phyloP scores from a whole-genome alignment of 345 rosid genomes.

The Litchi chinensis region DNA sequence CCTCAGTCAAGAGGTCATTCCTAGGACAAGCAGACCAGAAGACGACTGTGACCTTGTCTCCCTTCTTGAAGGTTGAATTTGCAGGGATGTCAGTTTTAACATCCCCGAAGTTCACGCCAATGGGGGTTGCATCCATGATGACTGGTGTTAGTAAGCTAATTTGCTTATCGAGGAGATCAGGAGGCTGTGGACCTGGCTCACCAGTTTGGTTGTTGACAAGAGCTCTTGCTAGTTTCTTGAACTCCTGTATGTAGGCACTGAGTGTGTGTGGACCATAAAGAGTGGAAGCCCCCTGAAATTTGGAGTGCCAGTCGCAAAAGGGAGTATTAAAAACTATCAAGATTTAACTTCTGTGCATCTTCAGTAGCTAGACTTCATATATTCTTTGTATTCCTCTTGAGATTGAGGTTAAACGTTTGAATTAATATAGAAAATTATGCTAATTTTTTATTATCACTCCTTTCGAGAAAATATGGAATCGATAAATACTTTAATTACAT shows the following conservation, averaged over 20 bases:
- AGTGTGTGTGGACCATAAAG: slow-evolving; percentile 84
- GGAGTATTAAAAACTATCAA: neutral
- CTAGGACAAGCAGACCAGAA: slow-evolving; percentile 94
- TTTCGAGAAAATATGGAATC: neutral
- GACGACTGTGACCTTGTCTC: slow-evolving; percentile 56
- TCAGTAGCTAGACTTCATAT: neutral
- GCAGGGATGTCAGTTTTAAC: slow-evolving; percentile 60
- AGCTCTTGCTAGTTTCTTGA: slow-evolving; percentile 75
- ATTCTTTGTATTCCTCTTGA: neutral
- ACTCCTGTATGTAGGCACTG: slow-evolving; percentile 82
- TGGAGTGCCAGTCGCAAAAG: neutral
- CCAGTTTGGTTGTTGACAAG: slow-evolving; percentile 46
- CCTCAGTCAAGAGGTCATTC: slow-evolving; percentile 90
- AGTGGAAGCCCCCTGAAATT: slow-evolving; percentile 82
- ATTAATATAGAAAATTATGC: neutral
- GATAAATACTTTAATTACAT: neutral
- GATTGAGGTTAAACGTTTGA: neutral
- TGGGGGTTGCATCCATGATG: slow-evolving; percentile 63
- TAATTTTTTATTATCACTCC: neutral
- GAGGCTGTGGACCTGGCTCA: slow-evolving; percentile 66
- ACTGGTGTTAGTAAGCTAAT: slow-evolving; percentile 75
- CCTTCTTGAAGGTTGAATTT: slow-evolving; percentile 63
- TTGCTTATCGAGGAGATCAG: slow-evolving; percentile 71
- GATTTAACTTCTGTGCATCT: neutral
- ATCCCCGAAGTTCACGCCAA: slow-evolving; percentile 67